Base-by-base conservation (phyloP, 1,139 yeast genomes). In the Zygosaccharomyces sapae region DNA sequence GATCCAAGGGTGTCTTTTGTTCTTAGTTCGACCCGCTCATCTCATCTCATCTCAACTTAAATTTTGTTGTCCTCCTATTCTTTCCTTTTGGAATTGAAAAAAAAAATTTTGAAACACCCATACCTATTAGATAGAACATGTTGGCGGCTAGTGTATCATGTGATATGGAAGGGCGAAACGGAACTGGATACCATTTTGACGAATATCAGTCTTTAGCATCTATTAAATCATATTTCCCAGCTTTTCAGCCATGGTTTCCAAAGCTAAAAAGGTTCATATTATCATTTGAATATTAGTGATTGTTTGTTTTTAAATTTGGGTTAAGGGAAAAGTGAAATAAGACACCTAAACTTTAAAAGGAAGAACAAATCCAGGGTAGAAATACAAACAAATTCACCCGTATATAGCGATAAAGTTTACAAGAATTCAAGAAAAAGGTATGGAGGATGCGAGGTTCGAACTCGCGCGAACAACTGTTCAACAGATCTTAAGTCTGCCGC, bases 371-470 rank as follows among this genome's bases (percentile, higher is more conserved):
- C 22, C 22, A 19, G 22, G 22, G 22, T 19, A 19, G 22, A 19
- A 19, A 19, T 19, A 19, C 22, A 19, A 19, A 19, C 22, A 19
- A 19, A 19, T 19, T 19, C 22, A 19, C 22, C 22, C 22, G 22
- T 19, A 19, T 19, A 19, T 19, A 19, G 22, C 22, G 22, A 19
- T 19, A 19, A 19, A 19, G 22, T 19, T 19, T 19, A 19, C 22
- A 19, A 19, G 22, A 19, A 19, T 19, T 19, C 22, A 19, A 19
- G 22, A 19, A 19, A 19, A 19, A 19, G 22, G 22, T 19, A 30
- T 80, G 85, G 79, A 79, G 84, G 85, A 76, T 78, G 86, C 85
- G 86, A 79, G 86, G 84, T 80, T 80, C 86, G 86, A 81, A 80
- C 86, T 80, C 85, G 84, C 85, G 85, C 86, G 86, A 85, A 79